Conservation (phyloP, 2,329 filamentous ascomycete species). For the Claviceps arundinis region DNA sequence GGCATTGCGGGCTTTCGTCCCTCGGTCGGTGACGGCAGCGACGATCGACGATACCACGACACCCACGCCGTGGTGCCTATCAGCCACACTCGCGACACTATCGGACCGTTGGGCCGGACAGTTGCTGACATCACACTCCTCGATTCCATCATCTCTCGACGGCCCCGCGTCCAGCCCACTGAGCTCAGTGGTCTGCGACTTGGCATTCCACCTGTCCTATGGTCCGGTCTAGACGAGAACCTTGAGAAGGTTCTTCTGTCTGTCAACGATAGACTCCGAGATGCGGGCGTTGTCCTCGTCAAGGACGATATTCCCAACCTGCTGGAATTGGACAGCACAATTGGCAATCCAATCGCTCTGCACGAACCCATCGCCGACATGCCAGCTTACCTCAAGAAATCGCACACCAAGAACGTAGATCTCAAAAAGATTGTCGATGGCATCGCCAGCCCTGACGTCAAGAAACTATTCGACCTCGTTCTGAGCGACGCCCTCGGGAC, state of each 20-base stretch:
- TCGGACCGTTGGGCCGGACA: slow-evolving; percentile 51
- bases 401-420: slow-evolving; percentile 1
- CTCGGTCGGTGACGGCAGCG: slow-evolving; percentile 8
- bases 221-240: slow-evolving; percentile 7
- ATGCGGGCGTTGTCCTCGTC: slow-evolving; percentile 7
- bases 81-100: slow-evolving; percentile 48
- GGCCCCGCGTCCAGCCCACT: slow-evolving; percentile 7
- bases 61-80: slow-evolving; percentile 45
- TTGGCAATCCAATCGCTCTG: slow-evolving; percentile 4
- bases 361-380: slow-evolving; percentile 7
- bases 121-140: slow-evolving; percentile 52
- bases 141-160: slow-evolving; percentile 49
- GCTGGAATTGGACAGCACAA: slow-evolving; percentile 4
- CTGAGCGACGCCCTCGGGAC: slow-evolving; percentile 1
- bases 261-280: slow-evolving; percentile 2
- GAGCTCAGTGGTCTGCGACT: slow-evolving; percentile 5
- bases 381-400: slow-evolving; percentile 6
- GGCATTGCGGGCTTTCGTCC: slow-evolving; percentile 10
- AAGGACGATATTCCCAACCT: slow-evolving; percentile 7
- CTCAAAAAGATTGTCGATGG: slow-evolving; percentile 2
- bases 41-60: slow-evolving; percentile 7
- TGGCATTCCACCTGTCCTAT: slow-evolving; percentile 7
- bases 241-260: slow-evolving; percentile 3
- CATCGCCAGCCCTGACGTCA: slow-evolving; percentile 6
- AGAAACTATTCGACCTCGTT: neutral